Percentiles rank a stretch among this genome's conserved stretches.
Conservation (phyloP, 2,329 filamentous ascomycete species). For the Trichoderma sp. region DNA sequence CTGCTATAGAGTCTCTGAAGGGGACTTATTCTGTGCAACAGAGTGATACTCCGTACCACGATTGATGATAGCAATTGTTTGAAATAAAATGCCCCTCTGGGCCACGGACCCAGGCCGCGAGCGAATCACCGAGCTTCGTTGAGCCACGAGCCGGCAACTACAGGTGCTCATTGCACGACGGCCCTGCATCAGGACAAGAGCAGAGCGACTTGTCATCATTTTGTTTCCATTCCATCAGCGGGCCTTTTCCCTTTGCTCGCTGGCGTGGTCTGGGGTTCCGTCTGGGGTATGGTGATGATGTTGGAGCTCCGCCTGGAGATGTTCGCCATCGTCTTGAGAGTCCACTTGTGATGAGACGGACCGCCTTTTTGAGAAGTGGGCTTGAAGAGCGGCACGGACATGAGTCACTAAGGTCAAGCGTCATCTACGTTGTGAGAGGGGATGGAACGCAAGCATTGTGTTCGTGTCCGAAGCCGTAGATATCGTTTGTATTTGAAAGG, state of each 20-base stretch:
- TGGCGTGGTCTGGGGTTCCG: conserved; percentile 18
- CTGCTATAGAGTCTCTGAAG: no score
- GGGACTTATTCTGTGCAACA: neutral
- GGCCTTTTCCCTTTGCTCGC: neutral
- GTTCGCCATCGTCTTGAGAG: conserved; percentile 2
- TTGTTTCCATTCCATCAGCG: neutral
- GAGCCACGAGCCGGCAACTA: conserved; percentile 16
- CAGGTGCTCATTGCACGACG: conserved; percentile 11
- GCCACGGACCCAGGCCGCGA: neutral
- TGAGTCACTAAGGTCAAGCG: neutral
- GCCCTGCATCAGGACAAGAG: neutral
- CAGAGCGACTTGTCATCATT: conserved; percentile 14
- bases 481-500: no score
- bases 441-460: no score
- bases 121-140: conserved; percentile 20
- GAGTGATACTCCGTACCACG: neutral
- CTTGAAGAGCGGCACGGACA: neutral
- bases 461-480: no score
- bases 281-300: conserved; percentile 19
- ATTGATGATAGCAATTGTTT: conserved; percentile 18
- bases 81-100: conserved; percentile 5
- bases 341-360: conserved; percentile 9
- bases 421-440: neutral
- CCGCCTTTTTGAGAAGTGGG: conserved; percentile 1
- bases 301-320: neutral